Percentiles rank a stretch among this genome's conserved stretches.
Evolutionary conservation across 2,329 filamentous ascomycete genomes (phyloP).

Genomic region (Alternaria solani): DNA sequence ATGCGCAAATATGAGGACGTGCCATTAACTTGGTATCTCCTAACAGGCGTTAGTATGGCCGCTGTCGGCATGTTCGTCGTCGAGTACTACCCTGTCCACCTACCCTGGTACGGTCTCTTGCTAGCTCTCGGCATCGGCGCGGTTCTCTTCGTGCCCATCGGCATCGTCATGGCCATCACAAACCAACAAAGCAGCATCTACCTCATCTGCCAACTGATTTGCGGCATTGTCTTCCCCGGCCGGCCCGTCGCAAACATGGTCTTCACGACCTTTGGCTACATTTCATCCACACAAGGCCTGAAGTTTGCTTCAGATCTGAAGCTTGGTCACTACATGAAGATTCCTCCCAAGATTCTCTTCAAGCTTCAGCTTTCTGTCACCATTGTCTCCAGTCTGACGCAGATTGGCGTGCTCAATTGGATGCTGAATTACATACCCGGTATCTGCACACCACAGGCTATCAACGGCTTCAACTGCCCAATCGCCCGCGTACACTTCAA

Average conservation of each 20-base stretch:
- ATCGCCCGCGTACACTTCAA: constrained; percentile 91
- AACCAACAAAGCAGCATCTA: constrained; percentile 90
- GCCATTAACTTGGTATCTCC: constrained; percentile 80
- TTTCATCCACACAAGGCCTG: constrained; percentile 85
- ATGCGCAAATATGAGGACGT: constrained; percentile 86
- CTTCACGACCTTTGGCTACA: constrained; percentile 90
- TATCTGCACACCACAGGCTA: constrained; percentile 79
- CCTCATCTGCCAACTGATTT: constrained; percentile 84
- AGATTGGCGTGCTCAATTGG: constrained; percentile 88
- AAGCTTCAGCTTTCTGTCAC: constrained; percentile 80
- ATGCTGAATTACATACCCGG: constrained; percentile 81
- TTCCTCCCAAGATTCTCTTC: constrained; percentile 80
- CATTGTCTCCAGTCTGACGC: constrained; percentile 77
- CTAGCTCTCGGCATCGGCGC: constrained; percentile 80
- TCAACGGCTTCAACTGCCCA: constrained; percentile 88
- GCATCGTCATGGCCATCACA: constrained; percentile 92
- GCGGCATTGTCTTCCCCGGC: constrained; percentile 81
- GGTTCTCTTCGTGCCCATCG: constrained; percentile 86
- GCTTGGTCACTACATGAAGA: constrained; percentile 88
- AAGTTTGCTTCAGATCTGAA: constrained; percentile 90
- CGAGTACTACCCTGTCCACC: constrained; percentile 78
- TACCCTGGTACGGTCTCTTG: constrained; percentile 87
- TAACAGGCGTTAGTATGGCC: constrained; percentile 78
- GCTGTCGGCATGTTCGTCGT: constrained; percentile 83
- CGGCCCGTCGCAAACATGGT: constrained; percentile 92